Evolutionary conservation across 495 filamentous ascomycete genomes (phyloP).

Genomic region (Cercophora sp.): DNA sequence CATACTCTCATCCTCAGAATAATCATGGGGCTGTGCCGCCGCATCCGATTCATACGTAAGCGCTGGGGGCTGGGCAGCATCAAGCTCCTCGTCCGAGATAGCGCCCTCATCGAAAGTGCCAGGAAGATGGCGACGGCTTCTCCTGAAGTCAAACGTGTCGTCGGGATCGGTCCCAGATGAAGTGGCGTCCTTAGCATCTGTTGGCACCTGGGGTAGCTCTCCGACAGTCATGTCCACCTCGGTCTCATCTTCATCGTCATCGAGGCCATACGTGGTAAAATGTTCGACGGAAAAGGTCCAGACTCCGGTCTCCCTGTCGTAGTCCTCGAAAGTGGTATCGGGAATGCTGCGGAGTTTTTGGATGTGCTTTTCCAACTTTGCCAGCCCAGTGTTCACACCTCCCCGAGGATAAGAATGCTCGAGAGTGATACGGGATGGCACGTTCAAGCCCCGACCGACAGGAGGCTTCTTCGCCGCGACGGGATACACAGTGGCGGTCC

Average conservation of each 20-base stretch:
- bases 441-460: constrained; percentile 82
- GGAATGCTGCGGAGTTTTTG: constrained; percentile 66
- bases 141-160: constrained; percentile 77
- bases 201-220: not conserved
- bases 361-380: constrained; percentile 71
- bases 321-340: constrained; percentile 76
- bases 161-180: constrained; percentile 53
- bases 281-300: constrained; percentile 93
- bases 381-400: constrained; percentile 24
- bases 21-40: constrained; percentile 57
- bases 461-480: constrained; percentile 69
- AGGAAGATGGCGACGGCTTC: constrained; percentile 63
- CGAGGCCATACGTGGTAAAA: constrained; percentile 93
- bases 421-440: constrained; percentile 77
- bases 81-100: constrained; percentile 44
- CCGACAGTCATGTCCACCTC: constrained; percentile 37
- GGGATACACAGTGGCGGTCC: constrained; percentile 83
- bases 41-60: constrained; percentile 91
- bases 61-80: constrained; percentile 56
- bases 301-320: constrained; percentile 70
- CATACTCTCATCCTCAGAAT: constrained; percentile 55
- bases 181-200: constrained; percentile 18
- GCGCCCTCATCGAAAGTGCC: constrained; percentile 69
- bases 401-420: constrained; percentile 88
- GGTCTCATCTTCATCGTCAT: constrained; percentile 71